Percentiles rank a stretch among this genome's conserved stretches.
phyloP scores from a whole-genome alignment of 495 filamentous ascomycete genomes.

The Haplographium delicatum region DNA sequence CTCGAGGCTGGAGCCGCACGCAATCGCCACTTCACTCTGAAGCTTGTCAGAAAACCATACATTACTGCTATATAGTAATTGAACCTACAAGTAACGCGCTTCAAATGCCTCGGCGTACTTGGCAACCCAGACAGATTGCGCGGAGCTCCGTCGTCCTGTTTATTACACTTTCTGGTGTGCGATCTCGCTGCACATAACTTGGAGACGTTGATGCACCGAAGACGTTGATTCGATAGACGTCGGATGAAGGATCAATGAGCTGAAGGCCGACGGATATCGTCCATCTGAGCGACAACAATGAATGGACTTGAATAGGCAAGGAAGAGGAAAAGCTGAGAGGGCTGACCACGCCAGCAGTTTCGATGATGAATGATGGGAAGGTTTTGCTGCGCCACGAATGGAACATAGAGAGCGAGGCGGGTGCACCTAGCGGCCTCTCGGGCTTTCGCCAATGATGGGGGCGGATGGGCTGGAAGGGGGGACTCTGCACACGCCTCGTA shows the following conservation, averaged over 20 bases:
- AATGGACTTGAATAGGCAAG: constrained; percentile 1
- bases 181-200: constrained; percentile 12
- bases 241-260: constrained; percentile 6
- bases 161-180: constrained; percentile 3
- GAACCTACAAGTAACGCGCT: constrained; percentile 9
- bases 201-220: neutral
- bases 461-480: too few relatives aligned
- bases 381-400: neutral
- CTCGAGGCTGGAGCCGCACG: neutral
- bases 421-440: too few relatives aligned
- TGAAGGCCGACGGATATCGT: neutral
- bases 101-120: neutral
- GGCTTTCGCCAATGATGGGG: too few relatives aligned
- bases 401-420: too few relatives aligned
- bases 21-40: too few relatives aligned
- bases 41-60: neutral
- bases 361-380: constrained; percentile 1
- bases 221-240: neutral
- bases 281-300: constrained; percentile 6
- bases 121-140: constrained; percentile 8
- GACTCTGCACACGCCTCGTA: too few relatives aligned
- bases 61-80: neutral
- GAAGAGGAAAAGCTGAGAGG: constrained; percentile 9
- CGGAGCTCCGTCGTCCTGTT: constrained; percentile 8
- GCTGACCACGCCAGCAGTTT: constrained; percentile 11